Evolutionary conservation across 768 basidiomycete species (phyloP), one percentile per base, ranked within the genome.

Genomic region (Leccinum subgranulosum): DNA sequence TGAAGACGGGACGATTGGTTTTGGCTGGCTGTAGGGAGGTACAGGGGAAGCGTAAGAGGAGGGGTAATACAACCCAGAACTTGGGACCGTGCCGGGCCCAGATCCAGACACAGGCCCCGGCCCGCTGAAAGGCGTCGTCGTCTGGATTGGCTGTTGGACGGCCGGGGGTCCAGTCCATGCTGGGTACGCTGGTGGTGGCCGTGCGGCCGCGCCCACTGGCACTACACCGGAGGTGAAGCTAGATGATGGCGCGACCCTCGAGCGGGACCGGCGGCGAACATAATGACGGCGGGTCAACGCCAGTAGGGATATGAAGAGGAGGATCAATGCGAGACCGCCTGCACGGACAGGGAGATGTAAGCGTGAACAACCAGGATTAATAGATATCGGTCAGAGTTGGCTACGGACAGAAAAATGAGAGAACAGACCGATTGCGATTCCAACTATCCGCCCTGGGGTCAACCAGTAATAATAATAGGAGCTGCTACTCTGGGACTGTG

Each of bases 391-490:
- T 28, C 12, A 2, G 25, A 45, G 7, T 17, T 6, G 12, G 31
- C 21, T 21, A 6, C 3, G 2, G 11, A 21, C 19, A 1, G n/a
- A 31, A 2, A 25, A 27, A 19, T 3, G 12, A 45, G 27, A n/a
- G 8, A 31, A 58, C 69, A 19, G 7, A 73, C 70, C 72, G 46
- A 71, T 8, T 14, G 63, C 61, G 5, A 72, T 47, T 12, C 64
- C 70, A 17, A 31, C 64, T 54, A 71, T 68, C 21, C 71, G 66
- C 5, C 57, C 67, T 12, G 67, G 67, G 8, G 69, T 50, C 43
- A 71, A 33, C 65, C 69, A 66, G 27, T 61, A 54, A 27, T 61
- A 54, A 33, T 49, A 21, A 51, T 58, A 62, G 56, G 58, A 28
- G 55, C 53, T 3, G 11, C 12, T 14, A 14, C 19, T 21, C 11